Evolutionary conservation across 306 rosid genomes (phyloP).

Genomic region (Fragaria ananassa): DNA sequence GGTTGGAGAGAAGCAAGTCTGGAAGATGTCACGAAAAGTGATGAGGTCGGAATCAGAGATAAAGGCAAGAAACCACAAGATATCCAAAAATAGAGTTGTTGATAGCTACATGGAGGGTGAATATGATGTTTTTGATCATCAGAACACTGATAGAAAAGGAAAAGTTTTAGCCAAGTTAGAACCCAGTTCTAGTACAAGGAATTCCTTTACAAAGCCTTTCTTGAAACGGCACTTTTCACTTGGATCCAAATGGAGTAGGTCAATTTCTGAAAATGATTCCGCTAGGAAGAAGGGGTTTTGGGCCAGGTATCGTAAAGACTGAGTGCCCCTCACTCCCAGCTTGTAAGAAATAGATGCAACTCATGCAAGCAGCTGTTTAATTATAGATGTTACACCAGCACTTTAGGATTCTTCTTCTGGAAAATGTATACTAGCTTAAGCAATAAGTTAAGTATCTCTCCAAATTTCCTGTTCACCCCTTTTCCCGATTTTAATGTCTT

Average conservation of each 20-base stretch:
- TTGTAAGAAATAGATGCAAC: slow-evolving; percentile 13
- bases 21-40: slow-evolving; percentile 50
- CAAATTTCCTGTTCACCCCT: slow-evolving; percentile 18
- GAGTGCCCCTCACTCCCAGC: slow-evolving; percentile 16
- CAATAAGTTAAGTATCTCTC: slow-evolving; percentile 29
- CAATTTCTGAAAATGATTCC: slow-evolving; percentile 56
- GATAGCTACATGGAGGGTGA: slow-evolving; percentile 60
- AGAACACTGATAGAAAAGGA: slow-evolving; percentile 37
- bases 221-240: slow-evolving; percentile 64
- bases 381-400: slow-evolving; percentile 28
- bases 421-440: slow-evolving; percentile 33
- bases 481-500: background rate
- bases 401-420: slow-evolving; percentile 29
- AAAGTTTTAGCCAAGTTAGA: slow-evolving; percentile 51
- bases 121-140: slow-evolving; percentile 49
- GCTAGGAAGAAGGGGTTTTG: slow-evolving; percentile 67
- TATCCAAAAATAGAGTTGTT: slow-evolving; percentile 64
- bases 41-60: slow-evolving; percentile 49
- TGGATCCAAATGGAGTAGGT: slow-evolving; percentile 66
- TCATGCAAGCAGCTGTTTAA: slow-evolving; percentile 18
- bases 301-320: slow-evolving; percentile 50
- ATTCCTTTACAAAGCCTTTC: slow-evolving; percentile 61
- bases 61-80: slow-evolving; percentile 60
- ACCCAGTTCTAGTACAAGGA: slow-evolving; percentile 62
- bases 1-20: slow-evolving; percentile 62